phyloP scores from a whole-genome alignment of 2,329 filamentous ascomycete genomes.

The Pseudogymnoascus sp. region DNA sequence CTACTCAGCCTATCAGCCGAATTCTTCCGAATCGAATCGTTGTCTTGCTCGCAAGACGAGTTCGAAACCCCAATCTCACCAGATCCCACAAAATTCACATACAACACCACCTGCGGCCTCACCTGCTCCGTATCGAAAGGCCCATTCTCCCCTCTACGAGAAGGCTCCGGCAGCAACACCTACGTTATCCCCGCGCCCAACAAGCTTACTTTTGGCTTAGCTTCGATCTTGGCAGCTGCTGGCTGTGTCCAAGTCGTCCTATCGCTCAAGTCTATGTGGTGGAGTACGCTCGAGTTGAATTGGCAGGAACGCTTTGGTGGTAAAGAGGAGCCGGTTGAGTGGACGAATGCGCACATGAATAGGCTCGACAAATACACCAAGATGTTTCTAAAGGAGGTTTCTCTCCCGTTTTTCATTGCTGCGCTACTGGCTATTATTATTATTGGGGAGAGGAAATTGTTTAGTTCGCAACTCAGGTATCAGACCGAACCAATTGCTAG shows the following conservation, averaged over 20 bases:
- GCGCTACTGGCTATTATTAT: constrained; percentile 52
- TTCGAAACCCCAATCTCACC: constrained; percentile 31
- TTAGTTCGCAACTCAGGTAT: constrained; percentile 45
- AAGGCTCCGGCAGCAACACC: constrained; percentile 49
- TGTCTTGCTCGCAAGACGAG: constrained; percentile 35
- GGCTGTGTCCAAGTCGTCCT: constrained; percentile 59
- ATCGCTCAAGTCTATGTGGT: constrained; percentile 53
- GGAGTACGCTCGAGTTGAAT: constrained; percentile 55
- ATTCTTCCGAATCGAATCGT: constrained; percentile 47
- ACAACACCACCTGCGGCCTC: constrained; percentile 40
- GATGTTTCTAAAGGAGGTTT: constrained; percentile 45
- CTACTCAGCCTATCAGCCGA: constrained; percentile 56
- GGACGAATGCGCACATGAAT: too few relatives aligned
- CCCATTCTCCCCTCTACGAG: constrained; percentile 47
- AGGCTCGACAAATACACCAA: constrained; percentile 32
- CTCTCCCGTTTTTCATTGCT: constrained; percentile 50
- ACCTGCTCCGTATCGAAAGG: constrained; percentile 39
- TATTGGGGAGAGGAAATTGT: constrained; percentile 57
- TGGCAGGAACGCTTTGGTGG: constrained; percentile 42
- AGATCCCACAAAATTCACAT: constrained; percentile 36
- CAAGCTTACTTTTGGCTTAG: constrained; percentile 49
- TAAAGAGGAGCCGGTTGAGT: constrained; percentile 14
- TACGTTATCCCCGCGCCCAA: constrained; percentile 53
- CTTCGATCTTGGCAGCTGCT: constrained; percentile 52
- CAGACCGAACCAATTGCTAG: constrained; percentile 55